phyloP scores from a whole-genome alignment of 805 yeast species.

The Cyberlindnera suaveolens region DNA sequence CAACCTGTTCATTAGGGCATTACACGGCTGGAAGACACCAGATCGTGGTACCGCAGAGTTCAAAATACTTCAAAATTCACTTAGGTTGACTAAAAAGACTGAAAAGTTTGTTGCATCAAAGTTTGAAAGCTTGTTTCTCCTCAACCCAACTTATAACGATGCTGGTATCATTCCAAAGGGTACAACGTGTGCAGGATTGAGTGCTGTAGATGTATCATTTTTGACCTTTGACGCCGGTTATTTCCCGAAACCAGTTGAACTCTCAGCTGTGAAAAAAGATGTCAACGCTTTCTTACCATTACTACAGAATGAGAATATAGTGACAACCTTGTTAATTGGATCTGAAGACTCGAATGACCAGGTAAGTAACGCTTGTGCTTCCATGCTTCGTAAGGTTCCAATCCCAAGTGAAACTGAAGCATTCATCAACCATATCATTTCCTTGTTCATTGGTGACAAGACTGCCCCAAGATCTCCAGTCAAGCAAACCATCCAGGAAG shows the following conservation, averaged over 20 bases:
- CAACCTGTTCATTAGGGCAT: conserved; percentile 48
- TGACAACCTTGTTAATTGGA: conserved; percentile 54
- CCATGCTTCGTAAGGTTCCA: conserved; percentile 41
- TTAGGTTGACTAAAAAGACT: conserved; percentile 29
- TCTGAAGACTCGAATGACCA: conserved; percentile 52
- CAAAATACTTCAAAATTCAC: conserved; percentile 26
- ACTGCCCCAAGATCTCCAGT: conserved; percentile 43
- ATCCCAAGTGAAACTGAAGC: conserved; percentile 45
- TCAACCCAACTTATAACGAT: conserved; percentile 39
- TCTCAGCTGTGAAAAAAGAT: conserved; percentile 35
- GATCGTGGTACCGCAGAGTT: conserved; percentile 39
- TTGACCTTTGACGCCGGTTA: conserved; percentile 68
- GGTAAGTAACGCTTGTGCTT: conserved; percentile 48
- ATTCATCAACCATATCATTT: conserved; percentile 39
- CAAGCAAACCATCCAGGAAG: conserved; percentile 46
- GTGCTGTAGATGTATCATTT: conserved; percentile 48
- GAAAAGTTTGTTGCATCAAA: conserved; percentile 45
- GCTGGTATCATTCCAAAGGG: conserved; percentile 37
- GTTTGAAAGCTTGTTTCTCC: conserved; percentile 51
- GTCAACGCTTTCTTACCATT: conserved; percentile 34
- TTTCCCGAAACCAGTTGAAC: conserved; percentile 41
- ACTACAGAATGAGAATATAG: conserved; percentile 29
- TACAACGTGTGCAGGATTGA: conserved; percentile 57
- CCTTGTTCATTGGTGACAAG: conserved; percentile 46
- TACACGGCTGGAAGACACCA: conserved; percentile 44